These are phyloP conservation scores for Backusella morwellensis DNA, from an alignment of 192 early-diverging fungal species.

Conservation along the genomic window DNA sequence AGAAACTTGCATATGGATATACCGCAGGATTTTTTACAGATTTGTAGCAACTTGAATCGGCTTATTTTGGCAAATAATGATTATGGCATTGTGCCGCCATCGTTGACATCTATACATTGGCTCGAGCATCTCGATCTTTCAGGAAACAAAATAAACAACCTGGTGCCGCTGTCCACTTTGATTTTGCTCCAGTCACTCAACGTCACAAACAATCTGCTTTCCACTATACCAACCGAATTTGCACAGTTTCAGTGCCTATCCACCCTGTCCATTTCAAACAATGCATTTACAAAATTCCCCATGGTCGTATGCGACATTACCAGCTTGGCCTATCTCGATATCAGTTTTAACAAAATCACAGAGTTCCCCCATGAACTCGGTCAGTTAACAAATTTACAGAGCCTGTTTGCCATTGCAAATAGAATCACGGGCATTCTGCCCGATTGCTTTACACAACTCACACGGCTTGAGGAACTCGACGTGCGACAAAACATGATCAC, in stretches of 20 bases:
- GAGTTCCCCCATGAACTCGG: constrained; percentile 71
- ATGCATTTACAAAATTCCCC: constrained; percentile 72
- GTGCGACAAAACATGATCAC: constrained; percentile 79
- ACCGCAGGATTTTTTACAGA: constrained; percentile 80
- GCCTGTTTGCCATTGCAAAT: constrained; percentile 73
- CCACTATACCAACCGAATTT: constrained; percentile 65
- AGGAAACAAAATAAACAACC: constrained; percentile 65
- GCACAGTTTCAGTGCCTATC: constrained; percentile 54
- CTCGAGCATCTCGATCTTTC: constrained; percentile 77
- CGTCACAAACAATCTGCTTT: constrained; percentile 72
- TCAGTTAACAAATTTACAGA: constrained; percentile 54
- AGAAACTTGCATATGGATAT: constrained; percentile 79
- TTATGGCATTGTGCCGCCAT: constrained; percentile 62
- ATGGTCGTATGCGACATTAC: constrained; percentile 60
- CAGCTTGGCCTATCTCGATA: constrained; percentile 66
- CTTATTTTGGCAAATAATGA: constrained; percentile 72
- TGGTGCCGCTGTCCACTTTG: constrained; percentile 65
- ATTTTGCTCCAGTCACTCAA: constrained; percentile 56
- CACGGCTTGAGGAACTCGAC: constrained; percentile 69
- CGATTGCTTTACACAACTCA: constrained; percentile 51
- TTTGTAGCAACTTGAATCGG: constrained; percentile 62
- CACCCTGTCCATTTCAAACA: constrained; percentile 74
- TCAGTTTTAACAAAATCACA: constrained; percentile 81
- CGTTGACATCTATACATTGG: constrained; percentile 57
- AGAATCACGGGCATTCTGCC: constrained; percentile 70